Base-by-base conservation (phyloP, 176 grass and related monocot species). In the Otatea glauca region DNA sequence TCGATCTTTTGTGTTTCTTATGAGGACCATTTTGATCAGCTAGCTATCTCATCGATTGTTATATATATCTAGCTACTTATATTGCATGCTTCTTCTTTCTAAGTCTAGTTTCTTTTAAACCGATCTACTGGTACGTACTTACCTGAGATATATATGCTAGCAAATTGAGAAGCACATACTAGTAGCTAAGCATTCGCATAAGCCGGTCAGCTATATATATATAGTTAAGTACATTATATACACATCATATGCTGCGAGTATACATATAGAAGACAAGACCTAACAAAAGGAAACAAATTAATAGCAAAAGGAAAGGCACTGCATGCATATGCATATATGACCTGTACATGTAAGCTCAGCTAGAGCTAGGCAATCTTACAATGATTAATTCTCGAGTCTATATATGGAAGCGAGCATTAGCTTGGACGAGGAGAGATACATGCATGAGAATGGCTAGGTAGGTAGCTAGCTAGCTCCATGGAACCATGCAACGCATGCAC, bases 1-100 rank as follows among this genome's bases (percentile, higher is more conserved):
- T 65, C 56, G 83, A 84, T 81, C 70, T 81, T 81, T 87, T 66
- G 77, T 60, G 78, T 86, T 65, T 42, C 32, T 2, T 61, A 82
- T 49, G 39, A 87, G 45, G 63, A 81, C 70, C 78, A 75, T 44
- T 43, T 32, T 66, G 73, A 85, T 78, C 61, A 73, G 58, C n/a
- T 60, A 24, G 55, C 4, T 60, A 54, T 23, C 58, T 60, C n/a
- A n/a, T n/a, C n/a, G 24, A 5, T 5, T 61, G 58, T 13, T 61
- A 61, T 25, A 61, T 61, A 61, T 25, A 61, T 2, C 23, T 25
- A 25, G n/a, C 20, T 58, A 23, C 20, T 58, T 58, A 10, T 21
- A 23, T 3, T 66, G 70, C 68, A 72, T 65, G 5, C 13, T 65
- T 7, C 58, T 61, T 24, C n/a, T 24, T 12, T 13, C n/a, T 1